Conservation (phyloP, 106 monocot species). For the Dendrobium nobile region DNA sequence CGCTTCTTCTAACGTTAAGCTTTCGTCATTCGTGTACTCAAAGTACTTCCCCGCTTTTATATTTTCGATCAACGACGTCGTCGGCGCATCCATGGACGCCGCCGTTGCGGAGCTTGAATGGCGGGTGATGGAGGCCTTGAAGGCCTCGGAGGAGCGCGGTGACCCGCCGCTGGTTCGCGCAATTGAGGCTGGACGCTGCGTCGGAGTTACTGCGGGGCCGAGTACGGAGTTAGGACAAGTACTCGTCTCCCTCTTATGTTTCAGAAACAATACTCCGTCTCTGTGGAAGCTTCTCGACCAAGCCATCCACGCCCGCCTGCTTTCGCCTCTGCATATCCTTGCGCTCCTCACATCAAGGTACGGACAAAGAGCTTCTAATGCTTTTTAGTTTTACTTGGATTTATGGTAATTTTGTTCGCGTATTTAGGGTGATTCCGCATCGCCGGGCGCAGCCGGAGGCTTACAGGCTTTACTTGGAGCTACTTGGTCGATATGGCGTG, state of each 20-base stretch:
- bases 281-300: constrained; percentile 60
- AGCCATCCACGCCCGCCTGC: constrained; percentile 28
- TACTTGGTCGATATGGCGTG: constrained; percentile 32
- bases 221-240: constrained; percentile 37
- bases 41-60: too few species aligned
- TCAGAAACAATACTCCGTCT: constrained; percentile 37
- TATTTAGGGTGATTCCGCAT: constrained; percentile 45
- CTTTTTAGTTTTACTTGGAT: background rate
- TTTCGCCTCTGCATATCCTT: constrained; percentile 39
- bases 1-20: too few species aligned
- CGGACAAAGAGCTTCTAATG: background rate
- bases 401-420: background rate
- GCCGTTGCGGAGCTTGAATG: constrained; percentile 11
- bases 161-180: constrained; percentile 35
- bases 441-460: constrained; percentile 58
- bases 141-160: constrained; percentile 37
- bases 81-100: background rate
- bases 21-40: too few species aligned
- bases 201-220: constrained; percentile 9
- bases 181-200: constrained; percentile 25
- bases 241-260: constrained; percentile 40
- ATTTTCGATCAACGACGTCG: too few species aligned
- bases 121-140: constrained; percentile 25
- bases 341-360: constrained; percentile 52
- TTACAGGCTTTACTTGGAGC: constrained; percentile 72